Conservation (phyloP, 2,329 filamentous ascomycete genomes). For the Atkinsonella texensis region DNA sequence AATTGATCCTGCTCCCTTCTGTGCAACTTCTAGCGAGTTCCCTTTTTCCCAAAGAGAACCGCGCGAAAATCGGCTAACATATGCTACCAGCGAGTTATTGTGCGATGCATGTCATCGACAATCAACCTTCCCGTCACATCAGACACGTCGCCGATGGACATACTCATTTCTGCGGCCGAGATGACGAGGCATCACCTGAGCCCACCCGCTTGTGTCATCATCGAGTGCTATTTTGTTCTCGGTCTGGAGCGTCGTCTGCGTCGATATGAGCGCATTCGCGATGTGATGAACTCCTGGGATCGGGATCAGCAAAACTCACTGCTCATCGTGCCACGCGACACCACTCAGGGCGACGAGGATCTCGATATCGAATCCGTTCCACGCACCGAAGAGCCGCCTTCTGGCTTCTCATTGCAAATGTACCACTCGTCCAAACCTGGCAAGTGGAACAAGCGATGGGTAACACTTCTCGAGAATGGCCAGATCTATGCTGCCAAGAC, state of each 20-base stretch:
- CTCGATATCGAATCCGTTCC: slow-evolving; percentile 56
- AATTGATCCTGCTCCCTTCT: background rate
- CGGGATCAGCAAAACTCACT: slow-evolving; percentile 65
- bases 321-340: slow-evolving; percentile 49
- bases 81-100: slow-evolving; percentile 47
- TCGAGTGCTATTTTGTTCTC: slow-evolving; percentile 64
- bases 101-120: slow-evolving; percentile 59
- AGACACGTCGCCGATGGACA: slow-evolving; percentile 61
- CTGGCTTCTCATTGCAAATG: slow-evolving; percentile 56
- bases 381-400: slow-evolving; percentile 43
- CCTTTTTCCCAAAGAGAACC: background rate
- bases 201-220: slow-evolving; percentile 53
- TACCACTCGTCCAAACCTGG: slow-evolving; percentile 72
- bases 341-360: slow-evolving; percentile 41
- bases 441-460: slow-evolving; percentile 78
- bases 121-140: slow-evolving; percentile 61
- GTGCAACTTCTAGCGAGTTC: too few species aligned
- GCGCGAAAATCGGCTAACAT: background rate
- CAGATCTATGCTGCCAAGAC: slow-evolving; percentile 66
- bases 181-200: slow-evolving; percentile 53
- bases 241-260: slow-evolving; percentile 74
- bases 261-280: slow-evolving; percentile 73
- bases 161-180: slow-evolving; percentile 56
- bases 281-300: slow-evolving; percentile 91
- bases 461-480: slow-evolving; percentile 63